Percentiles rank a stretch among this genome's conserved stretches.
phyloP scores from a whole-genome alignment of 1,139 yeast genomes.

The Debaryomyces subglobosus region DNA sequence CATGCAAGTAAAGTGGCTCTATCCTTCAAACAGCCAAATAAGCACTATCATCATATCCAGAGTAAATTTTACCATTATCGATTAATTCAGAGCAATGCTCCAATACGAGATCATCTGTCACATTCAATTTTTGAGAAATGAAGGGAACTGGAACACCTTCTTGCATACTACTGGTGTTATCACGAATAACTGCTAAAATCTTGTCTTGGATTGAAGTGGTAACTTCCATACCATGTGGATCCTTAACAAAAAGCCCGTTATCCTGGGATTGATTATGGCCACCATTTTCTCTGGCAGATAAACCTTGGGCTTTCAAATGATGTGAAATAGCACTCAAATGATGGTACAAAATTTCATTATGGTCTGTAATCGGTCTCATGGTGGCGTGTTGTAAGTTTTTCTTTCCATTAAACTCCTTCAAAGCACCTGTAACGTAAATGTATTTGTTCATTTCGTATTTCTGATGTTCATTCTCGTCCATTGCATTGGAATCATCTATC shows the following conservation, averaged over 20 bases:
- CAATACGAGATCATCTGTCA: slow-evolving; percentile 53
- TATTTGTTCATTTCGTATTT: slow-evolving; percentile 44
- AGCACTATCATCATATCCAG: slow-evolving; percentile 67
- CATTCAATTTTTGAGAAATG: slow-evolving; percentile 56
- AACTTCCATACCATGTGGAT: slow-evolving; percentile 28
- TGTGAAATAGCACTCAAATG: slow-evolving; percentile 69
- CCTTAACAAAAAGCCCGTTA: slow-evolving; percentile 51
- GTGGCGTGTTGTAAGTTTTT: slow-evolving; percentile 67
- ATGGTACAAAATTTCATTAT: slow-evolving; percentile 78
- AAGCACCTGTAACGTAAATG: slow-evolving; percentile 71
- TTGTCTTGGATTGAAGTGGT: slow-evolving; percentile 41
- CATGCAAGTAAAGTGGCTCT: background rate
- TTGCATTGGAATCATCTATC: slow-evolving; percentile 55
- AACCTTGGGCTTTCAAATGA: slow-evolving; percentile 58
- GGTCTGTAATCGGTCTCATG: slow-evolving; percentile 63
- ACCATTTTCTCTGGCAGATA: slow-evolving; percentile 18
- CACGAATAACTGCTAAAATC: slow-evolving; percentile 53
- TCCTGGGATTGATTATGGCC: slow-evolving; percentile 15
- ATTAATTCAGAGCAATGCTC: slow-evolving; percentile 54
- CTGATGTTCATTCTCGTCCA: slow-evolving; percentile 39
- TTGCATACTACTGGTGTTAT: slow-evolving; percentile 58
- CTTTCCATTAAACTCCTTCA: slow-evolving; percentile 70
- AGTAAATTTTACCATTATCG: slow-evolving; percentile 67
- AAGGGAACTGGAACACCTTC: slow-evolving; percentile 74
- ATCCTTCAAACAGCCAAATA: slow-evolving; percentile 52